These are phyloP conservation scores for Falciphora oryzae DNA, from an alignment of 2,329 filamentous ascomycete genomes.

Conservation along the genomic window DNA sequence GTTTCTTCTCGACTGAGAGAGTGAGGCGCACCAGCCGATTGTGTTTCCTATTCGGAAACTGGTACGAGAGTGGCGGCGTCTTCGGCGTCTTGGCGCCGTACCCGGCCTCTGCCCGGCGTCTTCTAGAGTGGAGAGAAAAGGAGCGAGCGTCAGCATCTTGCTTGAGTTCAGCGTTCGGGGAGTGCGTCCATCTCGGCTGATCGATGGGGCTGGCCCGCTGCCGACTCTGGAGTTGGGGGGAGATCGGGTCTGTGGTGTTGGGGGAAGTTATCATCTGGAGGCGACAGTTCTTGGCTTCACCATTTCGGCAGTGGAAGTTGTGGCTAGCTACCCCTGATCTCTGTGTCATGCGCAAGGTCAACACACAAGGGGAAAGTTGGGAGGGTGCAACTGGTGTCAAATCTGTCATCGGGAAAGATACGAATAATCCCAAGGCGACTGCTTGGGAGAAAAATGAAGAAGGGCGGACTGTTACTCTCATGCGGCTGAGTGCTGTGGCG, in stretches of 20 bases:
- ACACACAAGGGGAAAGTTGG: not conserved
- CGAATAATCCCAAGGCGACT: not conserved
- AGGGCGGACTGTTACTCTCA: not conserved
- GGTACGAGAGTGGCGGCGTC: no score
- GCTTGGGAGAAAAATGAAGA: not conserved
- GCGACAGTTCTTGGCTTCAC: not conserved
- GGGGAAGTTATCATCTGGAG: not conserved
- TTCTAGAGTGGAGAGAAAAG: not conserved
- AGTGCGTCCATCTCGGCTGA: not conserved
- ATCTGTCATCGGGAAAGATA: not conserved
- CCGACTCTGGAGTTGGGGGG: not conserved
- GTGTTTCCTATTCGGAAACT: no score
- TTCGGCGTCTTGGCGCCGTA: not conserved
- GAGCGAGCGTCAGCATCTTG: not conserved
- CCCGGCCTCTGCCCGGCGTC: not conserved
- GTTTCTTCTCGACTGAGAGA: not conserved
- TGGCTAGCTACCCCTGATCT: not conserved
- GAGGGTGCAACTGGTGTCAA: not conserved
- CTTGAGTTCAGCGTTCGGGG: not conserved
- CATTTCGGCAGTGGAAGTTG: not conserved
- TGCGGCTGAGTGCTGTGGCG: not conserved
- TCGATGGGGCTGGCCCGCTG: not conserved
- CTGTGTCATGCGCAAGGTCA: not conserved
- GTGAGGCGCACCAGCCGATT: no score
- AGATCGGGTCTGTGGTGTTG: not conserved